Evolutionary conservation across 2,329 filamentous ascomycete species (phyloP).

Genomic region (Decorospora gaudefroyi): DNA sequence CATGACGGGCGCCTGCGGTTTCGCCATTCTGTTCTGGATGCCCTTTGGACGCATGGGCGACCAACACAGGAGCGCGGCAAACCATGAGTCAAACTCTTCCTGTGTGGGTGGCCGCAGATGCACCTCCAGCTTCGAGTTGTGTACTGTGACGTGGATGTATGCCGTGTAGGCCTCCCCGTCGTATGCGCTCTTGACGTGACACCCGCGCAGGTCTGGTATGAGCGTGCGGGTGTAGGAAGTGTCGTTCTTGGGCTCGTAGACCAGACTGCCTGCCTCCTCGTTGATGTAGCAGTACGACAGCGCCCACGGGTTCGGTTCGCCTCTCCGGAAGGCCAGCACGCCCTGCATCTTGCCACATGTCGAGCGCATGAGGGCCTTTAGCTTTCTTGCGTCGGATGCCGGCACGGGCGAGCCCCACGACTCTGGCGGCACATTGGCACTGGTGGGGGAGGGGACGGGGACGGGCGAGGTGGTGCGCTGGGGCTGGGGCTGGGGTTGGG

Average conservation of each 20-base stretch:
- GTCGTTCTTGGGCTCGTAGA: constrained; percentile 72
- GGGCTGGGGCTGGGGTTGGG: constrained; percentile 16
- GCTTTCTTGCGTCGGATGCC: constrained; percentile 70
- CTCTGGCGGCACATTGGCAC: constrained; percentile 35
- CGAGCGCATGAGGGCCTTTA: constrained; percentile 76
- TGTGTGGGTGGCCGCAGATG: constrained; percentile 66
- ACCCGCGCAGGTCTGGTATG: constrained; percentile 75
- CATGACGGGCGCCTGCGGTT: constrained; percentile 51
- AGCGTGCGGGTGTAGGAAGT: constrained; percentile 66
- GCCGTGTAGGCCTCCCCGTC: constrained; percentile 55
- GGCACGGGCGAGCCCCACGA: constrained; percentile 51
- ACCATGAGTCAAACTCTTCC: constrained; percentile 76
- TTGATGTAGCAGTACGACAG: constrained; percentile 77
- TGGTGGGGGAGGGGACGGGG: constrained; percentile 33
- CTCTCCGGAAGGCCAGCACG: constrained; percentile 71
- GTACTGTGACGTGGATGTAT: constrained; percentile 57
- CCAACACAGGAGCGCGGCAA: constrained; percentile 80
- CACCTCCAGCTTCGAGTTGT: constrained; percentile 63
- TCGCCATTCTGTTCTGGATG: constrained; percentile 59
- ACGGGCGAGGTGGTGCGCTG: constrained; percentile 24
- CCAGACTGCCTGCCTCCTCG: constrained; percentile 72
- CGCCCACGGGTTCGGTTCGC: constrained; percentile 66
- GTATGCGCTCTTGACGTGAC: constrained; percentile 63
- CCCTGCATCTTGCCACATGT: constrained; percentile 80
- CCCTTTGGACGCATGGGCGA: constrained; percentile 70